A percentile compares a stretch with the other conserved stretches of the same genome.
phyloP scores from a whole-genome alignment of 306 rosid species.

The Fragaria nilgerrensis region DNA sequence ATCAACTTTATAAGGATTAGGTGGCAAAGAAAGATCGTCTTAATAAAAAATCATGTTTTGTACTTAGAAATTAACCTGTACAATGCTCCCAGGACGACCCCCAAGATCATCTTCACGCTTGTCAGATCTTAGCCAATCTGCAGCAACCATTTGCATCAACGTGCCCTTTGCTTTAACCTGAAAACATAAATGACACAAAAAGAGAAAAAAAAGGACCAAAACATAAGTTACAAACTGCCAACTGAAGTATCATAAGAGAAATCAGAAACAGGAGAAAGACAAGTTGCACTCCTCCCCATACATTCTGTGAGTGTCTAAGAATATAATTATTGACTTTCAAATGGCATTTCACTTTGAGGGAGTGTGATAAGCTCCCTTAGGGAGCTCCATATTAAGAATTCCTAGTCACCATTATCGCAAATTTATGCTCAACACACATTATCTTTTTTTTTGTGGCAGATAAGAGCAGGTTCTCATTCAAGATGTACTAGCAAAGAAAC shows the following conservation, averaged over 20 bases:
- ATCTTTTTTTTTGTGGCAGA: not conserved
- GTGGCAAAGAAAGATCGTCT: not conserved
- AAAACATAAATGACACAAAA: not conserved
- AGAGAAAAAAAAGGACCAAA: not conserved
- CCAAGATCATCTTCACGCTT: constrained; percentile 68
- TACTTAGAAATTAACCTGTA: constrained; percentile 44
- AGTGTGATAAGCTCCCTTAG: not conserved
- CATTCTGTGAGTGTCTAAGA: not conserved
- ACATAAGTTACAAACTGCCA: not conserved
- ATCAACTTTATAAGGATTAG: not conserved
- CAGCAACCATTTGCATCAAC: constrained; percentile 77
- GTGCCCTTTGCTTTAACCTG: constrained; percentile 75
- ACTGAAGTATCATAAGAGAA: not conserved
- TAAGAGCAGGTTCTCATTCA: not conserved
- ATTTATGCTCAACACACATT: not conserved
- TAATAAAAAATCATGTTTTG: not conserved
- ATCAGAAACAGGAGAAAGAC: not conserved
- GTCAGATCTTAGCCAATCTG: constrained; percentile 78
- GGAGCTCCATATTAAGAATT: not conserved
- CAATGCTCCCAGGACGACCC: constrained; percentile 65
- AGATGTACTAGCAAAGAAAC: not conserved
- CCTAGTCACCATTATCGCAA: not conserved
- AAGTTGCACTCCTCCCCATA: not conserved
- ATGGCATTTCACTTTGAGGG: not conserved
- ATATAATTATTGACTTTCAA: not conserved